phyloP scores from a whole-genome alignment of 73 alveolate species.

The Tetrahymena borealis region DNA sequence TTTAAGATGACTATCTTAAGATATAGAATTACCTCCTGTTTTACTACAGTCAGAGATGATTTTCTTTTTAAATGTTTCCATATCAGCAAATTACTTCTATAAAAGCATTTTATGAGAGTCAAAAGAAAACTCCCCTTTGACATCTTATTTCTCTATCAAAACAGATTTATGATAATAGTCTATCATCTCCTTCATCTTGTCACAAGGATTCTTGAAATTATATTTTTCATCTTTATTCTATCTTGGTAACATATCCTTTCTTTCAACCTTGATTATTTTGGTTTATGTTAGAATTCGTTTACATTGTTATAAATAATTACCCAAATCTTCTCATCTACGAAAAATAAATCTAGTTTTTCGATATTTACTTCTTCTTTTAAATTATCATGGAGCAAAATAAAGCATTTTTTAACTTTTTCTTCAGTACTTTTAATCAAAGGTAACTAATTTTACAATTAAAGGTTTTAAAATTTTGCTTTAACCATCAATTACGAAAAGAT shows the following conservation, averaged over 20 bases:
- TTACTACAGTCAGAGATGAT: neutral
- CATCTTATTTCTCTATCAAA: neutral
- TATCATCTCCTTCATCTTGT: neutral
- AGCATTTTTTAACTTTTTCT: neutral
- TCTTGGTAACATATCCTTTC: neutral
- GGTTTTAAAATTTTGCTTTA: neutral
- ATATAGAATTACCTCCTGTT: neutral
- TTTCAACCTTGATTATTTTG: neutral
- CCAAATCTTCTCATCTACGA: neutral
- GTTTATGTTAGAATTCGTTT: neutral
- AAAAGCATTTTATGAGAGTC: neutral
- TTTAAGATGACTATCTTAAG: neutral
- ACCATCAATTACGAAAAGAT: neutral
- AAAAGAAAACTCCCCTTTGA: neutral
- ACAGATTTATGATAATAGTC: neutral
- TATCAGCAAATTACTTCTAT: neutral
- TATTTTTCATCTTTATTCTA: neutral
- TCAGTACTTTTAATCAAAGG: neutral
- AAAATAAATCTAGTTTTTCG: neutral
- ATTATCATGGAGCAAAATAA: neutral
- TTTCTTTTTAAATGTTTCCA: neutral
- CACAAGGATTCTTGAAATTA: neutral
- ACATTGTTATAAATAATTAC: neutral
- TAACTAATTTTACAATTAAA: neutral
- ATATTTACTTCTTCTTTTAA: neutral